Evolutionary conservation across 2,329 filamentous ascomycete genomes (phyloP).

Genomic region (Fusarium verticillioides): DNA sequence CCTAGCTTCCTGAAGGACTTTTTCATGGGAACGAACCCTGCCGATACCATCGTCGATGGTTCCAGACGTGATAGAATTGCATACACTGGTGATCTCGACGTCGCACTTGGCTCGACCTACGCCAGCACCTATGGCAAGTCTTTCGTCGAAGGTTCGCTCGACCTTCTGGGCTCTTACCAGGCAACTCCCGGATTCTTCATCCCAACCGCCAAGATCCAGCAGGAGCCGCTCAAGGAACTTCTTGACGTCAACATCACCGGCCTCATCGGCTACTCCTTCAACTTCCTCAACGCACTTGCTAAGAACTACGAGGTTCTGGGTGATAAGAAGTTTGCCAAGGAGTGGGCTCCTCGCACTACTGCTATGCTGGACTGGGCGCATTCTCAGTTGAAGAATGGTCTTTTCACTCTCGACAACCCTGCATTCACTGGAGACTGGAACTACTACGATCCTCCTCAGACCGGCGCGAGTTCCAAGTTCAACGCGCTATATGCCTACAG

Average conservation of each 20-base stretch:
- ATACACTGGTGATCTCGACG: neutral
- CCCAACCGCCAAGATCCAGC: neutral
- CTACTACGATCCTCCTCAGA: neutral
- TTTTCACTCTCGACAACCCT: neutral
- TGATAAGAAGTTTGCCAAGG: rapidly evolving
- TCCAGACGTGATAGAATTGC: neutral
- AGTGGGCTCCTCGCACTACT: neutral
- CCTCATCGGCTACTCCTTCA: neutral
- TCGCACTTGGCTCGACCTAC: neutral
- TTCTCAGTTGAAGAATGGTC: rapidly evolving
- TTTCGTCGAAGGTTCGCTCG: neutral
- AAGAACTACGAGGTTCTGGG: slow-evolving; percentile 3
- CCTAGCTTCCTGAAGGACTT: neutral
- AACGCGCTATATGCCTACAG: neutral
- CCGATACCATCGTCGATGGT: neutral
- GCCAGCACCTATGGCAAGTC: neutral
- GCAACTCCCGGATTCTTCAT: neutral
- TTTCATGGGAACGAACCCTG: neutral
- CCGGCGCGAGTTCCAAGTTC: neutral
- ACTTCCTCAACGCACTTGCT: neutral
- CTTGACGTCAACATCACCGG: neutral
- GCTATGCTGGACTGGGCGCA: slow-evolving; percentile 1
- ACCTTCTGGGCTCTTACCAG: neutral
- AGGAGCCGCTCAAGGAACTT: rapidly evolving
- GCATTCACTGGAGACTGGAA: slow-evolving; percentile 1